A percentile compares a stretch with the other conserved stretches of the same genome.
These are phyloP conservation scores for Apiosordaria backusii DNA, from an alignment of 495 filamentous ascomycete species.

Conservation along the genomic window DNA sequence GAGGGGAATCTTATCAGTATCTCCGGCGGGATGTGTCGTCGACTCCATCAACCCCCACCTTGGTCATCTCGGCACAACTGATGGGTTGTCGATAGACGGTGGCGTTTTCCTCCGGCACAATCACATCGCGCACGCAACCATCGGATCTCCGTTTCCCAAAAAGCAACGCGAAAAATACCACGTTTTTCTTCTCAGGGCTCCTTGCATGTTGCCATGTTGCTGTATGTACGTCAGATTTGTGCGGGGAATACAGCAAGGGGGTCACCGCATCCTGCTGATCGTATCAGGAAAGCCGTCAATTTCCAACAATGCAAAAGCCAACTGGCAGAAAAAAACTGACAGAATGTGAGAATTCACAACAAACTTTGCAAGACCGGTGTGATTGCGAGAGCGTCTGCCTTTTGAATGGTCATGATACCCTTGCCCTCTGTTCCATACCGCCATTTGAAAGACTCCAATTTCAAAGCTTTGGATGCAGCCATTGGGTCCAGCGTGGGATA, in stretches of 20 bases:
- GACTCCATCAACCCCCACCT: background rate
- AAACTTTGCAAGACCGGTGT: background rate
- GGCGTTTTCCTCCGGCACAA: background rate
- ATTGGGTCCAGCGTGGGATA: background rate
- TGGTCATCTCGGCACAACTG: background rate
- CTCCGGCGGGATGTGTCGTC: background rate
- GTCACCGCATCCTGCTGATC: background rate
- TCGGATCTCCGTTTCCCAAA: constrained; percentile 1
- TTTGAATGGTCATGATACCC: background rate
- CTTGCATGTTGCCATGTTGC: constrained; percentile 4
- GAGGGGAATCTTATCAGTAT: background rate
- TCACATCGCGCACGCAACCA: background rate
- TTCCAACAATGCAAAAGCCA: background rate
- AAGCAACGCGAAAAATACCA: background rate
- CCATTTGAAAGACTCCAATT: background rate
- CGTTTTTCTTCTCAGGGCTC: background rate
- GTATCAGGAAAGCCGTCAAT: background rate
- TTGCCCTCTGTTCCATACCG: background rate
- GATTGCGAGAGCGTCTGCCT: background rate
- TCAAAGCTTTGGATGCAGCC: background rate
- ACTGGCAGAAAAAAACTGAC: background rate
- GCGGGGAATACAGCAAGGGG: background rate
- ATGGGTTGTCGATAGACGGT: background rate
- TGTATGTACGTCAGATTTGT: constrained; percentile 11
- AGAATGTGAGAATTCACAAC: background rate